Evolutionary conservation across 1,284 basidiomycete genomes (phyloP), one percentile per base, ranked within the genome.

Genomic region (Ustilago sp.): DNA sequence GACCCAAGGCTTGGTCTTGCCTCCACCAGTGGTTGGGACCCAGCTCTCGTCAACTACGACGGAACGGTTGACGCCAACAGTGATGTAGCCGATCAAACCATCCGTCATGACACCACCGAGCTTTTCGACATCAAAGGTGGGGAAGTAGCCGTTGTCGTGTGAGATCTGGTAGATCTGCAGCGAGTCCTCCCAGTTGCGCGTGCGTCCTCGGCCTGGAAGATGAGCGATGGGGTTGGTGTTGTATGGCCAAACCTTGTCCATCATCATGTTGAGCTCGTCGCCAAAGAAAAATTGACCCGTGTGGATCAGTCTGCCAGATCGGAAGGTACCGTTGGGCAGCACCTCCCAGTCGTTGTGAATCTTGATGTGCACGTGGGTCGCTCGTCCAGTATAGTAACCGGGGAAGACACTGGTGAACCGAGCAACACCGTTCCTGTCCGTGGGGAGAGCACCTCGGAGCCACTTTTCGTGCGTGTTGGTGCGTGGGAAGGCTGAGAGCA

Each of bases 361-460:
- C 63, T 86, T 83, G 43, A 81, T 72, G 65, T 84, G 69, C 74
- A 87, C 88, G 88, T 59, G 88, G 86, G 73, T 89, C 85, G 82
- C 90, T 88, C 55, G 86, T 79, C 58, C 88, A 78, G 81, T 82
- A 77, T 87, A 88, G 83, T 87, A 92, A 0, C 91, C 92, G 8
- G 92, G 91, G 87, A 91, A 92, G 77, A 92, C 90, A 23, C 89
- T 89, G 43, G 80, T 90, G 76, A 92, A 91, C 70, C 91, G 89
- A 0, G 89, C 89, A 17, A 92, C 90, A 28, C 92, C 92, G 73
- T 90, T 89, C 65, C 86, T 86, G 85, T 92, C 89, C 0, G 92
- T 92, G 1, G 90, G 88, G 88, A 89, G 91, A 34, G 91, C 91
- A 7, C 90, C 92, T 28, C 91, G 88, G 15, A 92, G 86, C 88